Conservation (phyloP, 306 rosid species). For the Rosa multiflora region DNA sequence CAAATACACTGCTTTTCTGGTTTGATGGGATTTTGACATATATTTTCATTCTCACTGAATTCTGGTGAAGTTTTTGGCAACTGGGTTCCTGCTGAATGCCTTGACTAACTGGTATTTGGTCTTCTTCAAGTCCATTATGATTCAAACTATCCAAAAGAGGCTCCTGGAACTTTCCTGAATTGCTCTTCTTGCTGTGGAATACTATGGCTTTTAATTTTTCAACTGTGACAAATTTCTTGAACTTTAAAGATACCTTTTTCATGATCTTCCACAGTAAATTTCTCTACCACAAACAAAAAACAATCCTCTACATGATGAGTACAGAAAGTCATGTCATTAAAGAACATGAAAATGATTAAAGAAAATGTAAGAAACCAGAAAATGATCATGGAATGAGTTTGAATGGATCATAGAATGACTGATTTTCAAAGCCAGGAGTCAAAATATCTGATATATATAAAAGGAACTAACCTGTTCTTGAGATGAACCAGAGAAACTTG, state of each 20-base stretch:
- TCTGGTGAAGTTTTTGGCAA: background rate
- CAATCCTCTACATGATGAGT: background rate
- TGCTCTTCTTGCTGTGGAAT: background rate
- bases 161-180: background rate
- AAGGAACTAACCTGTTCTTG: background rate
- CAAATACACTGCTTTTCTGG: background rate
- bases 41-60: background rate
- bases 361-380: background rate
- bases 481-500: constrained; percentile 11
- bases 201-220: constrained; percentile 1
- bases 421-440: background rate
- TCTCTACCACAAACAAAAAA: constrained; percentile 10
- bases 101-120: background rate
- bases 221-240: background rate
- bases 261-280: constrained; percentile 13
- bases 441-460: too few species aligned
- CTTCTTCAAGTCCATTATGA: constrained; percentile 2
- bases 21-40: constrained; percentile 19
- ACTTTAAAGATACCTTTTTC: background rate
- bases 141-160: constrained; percentile 1
- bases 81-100: background rate
- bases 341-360: background rate
- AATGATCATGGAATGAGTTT: background rate
- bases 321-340: background rate
- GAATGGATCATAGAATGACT: background rate